These are phyloP conservation scores for Rhizophlyctis rosea DNA, from an alignment of 192 early-diverging fungal species.

Conservation along the genomic window DNA sequence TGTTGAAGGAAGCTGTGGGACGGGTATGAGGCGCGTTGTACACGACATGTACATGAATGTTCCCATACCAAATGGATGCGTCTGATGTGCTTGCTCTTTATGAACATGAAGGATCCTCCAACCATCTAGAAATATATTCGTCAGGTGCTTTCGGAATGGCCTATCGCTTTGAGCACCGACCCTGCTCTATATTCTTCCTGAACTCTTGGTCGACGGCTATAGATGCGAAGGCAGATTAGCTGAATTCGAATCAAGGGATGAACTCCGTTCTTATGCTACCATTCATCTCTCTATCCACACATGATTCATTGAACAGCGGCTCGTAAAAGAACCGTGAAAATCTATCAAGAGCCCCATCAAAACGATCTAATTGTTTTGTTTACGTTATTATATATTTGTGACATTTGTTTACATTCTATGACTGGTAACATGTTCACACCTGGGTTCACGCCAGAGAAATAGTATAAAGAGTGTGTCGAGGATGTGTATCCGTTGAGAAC, in stretches of 20 bases:
- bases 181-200: constrained; percentile 36
- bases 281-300: constrained; percentile 40
- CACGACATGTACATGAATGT: not conserved
- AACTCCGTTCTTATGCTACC: too few species aligned
- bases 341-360: constrained; percentile 41
- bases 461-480: constrained; percentile 42
- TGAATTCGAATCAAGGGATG: not conserved
- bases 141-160: constrained; percentile 27
- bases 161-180: constrained; percentile 27
- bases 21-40: too few species aligned
- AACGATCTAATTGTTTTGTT: too few species aligned
- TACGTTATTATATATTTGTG: too few species aligned
- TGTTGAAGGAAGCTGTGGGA: constrained; percentile 34
- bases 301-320: constrained; percentile 43
- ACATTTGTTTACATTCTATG: too few species aligned
- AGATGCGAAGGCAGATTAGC: not conserved
- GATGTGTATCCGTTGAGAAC: constrained; percentile 42
- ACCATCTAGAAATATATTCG: constrained; percentile 32
- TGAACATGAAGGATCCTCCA: constrained; percentile 39
- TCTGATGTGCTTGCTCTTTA: constrained; percentile 30
- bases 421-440: not conserved
- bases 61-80: constrained; percentile 31
- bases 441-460: constrained; percentile 31
- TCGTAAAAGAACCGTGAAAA: constrained; percentile 46
- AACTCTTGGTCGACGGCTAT: constrained; percentile 48